Evolutionary conservation across 257 asterid genomes (phyloP), one percentile per base, ranked within the genome.

Genomic region (Penstemon newberryi): DNA sequence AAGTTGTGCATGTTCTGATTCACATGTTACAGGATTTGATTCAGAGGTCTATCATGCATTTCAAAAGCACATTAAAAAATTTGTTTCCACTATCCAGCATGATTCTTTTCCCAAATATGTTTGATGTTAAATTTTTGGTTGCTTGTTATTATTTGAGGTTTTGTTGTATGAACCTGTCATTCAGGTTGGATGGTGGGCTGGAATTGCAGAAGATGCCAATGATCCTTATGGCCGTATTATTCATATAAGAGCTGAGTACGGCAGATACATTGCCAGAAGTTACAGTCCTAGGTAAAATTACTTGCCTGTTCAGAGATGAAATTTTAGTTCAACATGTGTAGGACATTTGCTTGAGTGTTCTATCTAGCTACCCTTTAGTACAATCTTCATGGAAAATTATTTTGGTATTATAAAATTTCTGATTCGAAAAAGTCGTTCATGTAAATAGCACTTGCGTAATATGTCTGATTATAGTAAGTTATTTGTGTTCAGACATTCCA

Each of bases 171-270:
- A 61, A 66, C 71, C 81, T 75, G 69, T 38, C 49, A 60, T 70
- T 76, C 86, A 93, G 99, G 96, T 93, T 71, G 99, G 99, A 67
- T 93, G 99, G 99, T 93, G 99, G 99, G 83, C 96, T 75, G 99
- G 97, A 73, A 74, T 84, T 80, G 84, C 99, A 50, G 90, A 87
- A 73, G 91, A 90, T 73, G 63, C 74, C 43, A 66, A 45, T 63
- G 89, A 90, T 84, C 96, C 96, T 47, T 84, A 88, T 81, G 99
- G 99, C 60, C 87, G 92, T 69, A 90, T 93, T 71, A 86, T 93
- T 69, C 89, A 66, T 70, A 90, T 93, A 70, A 86, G 86, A 50
- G 96, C 97, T 6, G 99, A 93, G 79, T 82, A 93, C 45, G 99
- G 99, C 41, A 84, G 96, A 84, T 93, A 90, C 75, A 81, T 93